Evolutionary conservation across 2,329 filamentous ascomycete genomes (phyloP).

Genomic region (Leptographium procerum): DNA sequence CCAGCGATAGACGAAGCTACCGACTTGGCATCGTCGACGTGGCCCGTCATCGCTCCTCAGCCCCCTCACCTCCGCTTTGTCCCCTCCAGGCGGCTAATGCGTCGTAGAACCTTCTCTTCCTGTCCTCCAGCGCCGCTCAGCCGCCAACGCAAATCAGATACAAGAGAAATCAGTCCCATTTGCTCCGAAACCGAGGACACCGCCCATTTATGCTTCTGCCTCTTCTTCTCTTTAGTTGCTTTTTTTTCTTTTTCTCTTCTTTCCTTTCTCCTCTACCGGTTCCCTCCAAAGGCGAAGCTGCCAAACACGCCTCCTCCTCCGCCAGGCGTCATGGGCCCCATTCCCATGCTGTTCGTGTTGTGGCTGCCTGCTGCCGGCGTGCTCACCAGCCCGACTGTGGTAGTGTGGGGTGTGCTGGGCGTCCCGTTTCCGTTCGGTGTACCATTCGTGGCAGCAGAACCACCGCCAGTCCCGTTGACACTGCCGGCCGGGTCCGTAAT

Average conservation of each 20-base stretch:
- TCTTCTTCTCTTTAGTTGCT: neutral
- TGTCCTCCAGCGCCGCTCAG: neutral
- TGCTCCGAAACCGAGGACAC: neutral
- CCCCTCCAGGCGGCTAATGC: no score
- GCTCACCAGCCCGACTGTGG: constrained; percentile 33
- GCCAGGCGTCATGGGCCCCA: constrained; percentile 68
- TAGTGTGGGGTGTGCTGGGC: constrained; percentile 55
- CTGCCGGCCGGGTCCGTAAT: no score
- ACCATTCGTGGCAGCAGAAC: constrained; percentile 13
- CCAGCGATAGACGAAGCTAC: no score
- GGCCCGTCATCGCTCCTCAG: no score
- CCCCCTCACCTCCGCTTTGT: no score
- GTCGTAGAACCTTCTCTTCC: no score
- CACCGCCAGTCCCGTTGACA: constrained; percentile 9
- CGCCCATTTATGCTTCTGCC: neutral
- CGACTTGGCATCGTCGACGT: no score
- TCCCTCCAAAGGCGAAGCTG: constrained; percentile 46
- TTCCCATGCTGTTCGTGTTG: constrained; percentile 45
- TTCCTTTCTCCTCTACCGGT: constrained; percentile 1
- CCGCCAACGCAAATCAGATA: neutral
- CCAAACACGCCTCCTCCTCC: constrained; percentile 66
- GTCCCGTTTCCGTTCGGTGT: constrained; percentile 20
- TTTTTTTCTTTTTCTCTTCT: neutral
- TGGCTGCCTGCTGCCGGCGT: constrained; percentile 58
- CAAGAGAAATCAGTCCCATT: neutral